phyloP scores from a whole-genome alignment of 208 protist species.

The Wallacemonas collosoma region DNA sequence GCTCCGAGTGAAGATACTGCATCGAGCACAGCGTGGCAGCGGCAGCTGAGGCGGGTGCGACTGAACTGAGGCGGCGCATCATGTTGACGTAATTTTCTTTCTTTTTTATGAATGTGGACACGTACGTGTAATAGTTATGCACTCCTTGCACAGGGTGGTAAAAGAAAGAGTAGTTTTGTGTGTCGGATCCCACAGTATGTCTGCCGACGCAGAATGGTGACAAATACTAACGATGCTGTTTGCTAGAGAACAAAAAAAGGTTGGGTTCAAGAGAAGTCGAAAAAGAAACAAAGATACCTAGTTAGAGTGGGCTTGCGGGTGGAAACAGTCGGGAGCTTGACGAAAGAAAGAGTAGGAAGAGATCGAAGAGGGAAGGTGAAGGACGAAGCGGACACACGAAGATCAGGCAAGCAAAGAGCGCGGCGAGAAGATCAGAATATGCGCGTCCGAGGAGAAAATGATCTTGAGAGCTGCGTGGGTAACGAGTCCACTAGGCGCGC shows the following conservation, averaged over 20 bases:
- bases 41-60: constrained; percentile 16
- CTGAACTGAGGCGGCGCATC: constrained; percentile 41
- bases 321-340: not conserved
- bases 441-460: too few relatives aligned
- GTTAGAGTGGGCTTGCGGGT: not conserved
- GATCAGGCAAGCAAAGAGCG: not conserved
- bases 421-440: too few relatives aligned
- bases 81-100: constrained; percentile 14
- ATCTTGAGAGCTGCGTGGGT: too few relatives aligned
- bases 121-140: not conserved
- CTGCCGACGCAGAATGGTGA: too few relatives aligned
- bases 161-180: not conserved
- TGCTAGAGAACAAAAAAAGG: too few relatives aligned
- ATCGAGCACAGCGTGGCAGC: constrained; percentile 21
- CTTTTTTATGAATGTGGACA: not conserved
- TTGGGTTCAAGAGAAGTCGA: not conserved
- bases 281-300: constrained; percentile 2
- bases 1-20: constrained; percentile 15
- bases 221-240: too few relatives aligned
- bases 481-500: too few relatives aligned
- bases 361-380: not conserved
- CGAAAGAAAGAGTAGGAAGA: not conserved
- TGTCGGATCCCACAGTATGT: not conserved
- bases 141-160: not conserved
- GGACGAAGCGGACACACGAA: not conserved